Evolutionary conservation across 2,329 filamentous ascomycete species (phyloP), one percentile per base, ranked within the genome.

Genomic region (Aureobasidium sp.): DNA sequence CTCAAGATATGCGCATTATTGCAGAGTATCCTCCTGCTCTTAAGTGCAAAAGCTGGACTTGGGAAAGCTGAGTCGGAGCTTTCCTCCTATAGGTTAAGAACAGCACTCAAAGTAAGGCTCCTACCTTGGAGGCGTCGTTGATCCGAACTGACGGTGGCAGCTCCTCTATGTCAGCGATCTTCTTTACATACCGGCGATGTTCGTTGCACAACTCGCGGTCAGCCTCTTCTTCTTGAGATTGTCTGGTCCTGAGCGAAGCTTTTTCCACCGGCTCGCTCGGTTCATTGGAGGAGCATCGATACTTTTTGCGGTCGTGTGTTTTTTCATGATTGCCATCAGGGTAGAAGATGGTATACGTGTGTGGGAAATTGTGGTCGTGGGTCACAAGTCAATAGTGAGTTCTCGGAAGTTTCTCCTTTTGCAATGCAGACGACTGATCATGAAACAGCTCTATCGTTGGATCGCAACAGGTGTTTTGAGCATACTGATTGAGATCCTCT

Each of bases 91-190:
- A 21, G 39, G 3, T 21, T 48, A 11, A 32, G 39, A 13, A 48
- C 30, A 30, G 21, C 54, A 16, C 42, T 58, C 25, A 39, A 58
- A 25, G 54, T 48, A 39, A 10, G 42, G 45, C 27, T 10, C 15
- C 27, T 30, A 9, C 8, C 4, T 48, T 48, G 27, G 1, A 10
- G 30, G 3, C 8, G 27, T 8, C 27, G 11, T 16, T n/a, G 8
- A n/a, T 10, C 3, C n/a, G 3, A n/a, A 48, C 42, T 58, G 42
- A 58, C 27, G 7, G 11, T 5, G 16, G 7, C 30, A 58, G 54
- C 54, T 58, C 48, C 42, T 58, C 13, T 58, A 58, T 39, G 42
- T 39, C 7, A 48, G 54, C 25, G 54, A 58, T n/a, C 42, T 58
- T 4, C 21, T 58, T 13, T 58, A 58, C n/a, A 25, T 58, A 11